phyloP scores from a whole-genome alignment of 1,284 basidiomycete genomes.

The Heliocybe sulcata region DNA sequence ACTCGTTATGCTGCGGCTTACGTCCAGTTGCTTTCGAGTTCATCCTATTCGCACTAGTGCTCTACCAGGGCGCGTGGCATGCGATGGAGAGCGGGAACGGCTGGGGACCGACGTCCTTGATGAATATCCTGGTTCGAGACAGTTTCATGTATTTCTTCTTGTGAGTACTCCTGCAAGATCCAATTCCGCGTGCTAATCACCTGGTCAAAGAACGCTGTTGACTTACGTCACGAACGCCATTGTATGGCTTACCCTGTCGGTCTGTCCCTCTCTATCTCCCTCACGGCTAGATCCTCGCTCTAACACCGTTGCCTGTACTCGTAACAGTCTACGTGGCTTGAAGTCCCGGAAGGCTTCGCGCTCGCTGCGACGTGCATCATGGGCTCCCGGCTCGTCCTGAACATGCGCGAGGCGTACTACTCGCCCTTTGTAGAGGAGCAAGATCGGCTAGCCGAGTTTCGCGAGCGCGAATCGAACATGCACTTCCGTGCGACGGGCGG shows the following conservation, averaged over 20 bases:
- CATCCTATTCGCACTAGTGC: constrained; percentile 15
- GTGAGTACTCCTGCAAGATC: constrained; percentile 10
- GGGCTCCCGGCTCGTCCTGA: constrained; percentile 20
- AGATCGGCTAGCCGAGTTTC: not conserved
- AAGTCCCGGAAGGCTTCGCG: constrained; percentile 18
- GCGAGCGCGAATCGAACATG: not conserved
- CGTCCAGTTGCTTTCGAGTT: constrained; percentile 16
- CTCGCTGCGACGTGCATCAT: constrained; percentile 17
- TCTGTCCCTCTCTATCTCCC: constrained; percentile 12
- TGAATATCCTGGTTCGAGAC: constrained; percentile 15
- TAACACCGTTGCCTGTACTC: not conserved
- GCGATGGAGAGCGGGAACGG: constrained; percentile 10
- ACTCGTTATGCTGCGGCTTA: not conserved
- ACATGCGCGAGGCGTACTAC: constrained; percentile 18
- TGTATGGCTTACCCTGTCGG: constrained; percentile 16
- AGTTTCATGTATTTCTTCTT: constrained; percentile 20
- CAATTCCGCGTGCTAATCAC: not conserved
- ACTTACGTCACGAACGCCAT: constrained; percentile 14
- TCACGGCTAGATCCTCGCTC: too few relatives aligned
- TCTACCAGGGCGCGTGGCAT: constrained; percentile 13
- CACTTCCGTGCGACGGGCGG: too few relatives aligned
- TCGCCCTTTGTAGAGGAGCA: not conserved
- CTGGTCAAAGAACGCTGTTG: constrained; percentile 9
- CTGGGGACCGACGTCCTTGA: not conserved
- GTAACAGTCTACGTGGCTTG: constrained; percentile 14